Evolutionary conservation across 2,329 filamentous ascomycete genomes (phyloP).

Genomic region (Xylariaceae sp.): DNA sequence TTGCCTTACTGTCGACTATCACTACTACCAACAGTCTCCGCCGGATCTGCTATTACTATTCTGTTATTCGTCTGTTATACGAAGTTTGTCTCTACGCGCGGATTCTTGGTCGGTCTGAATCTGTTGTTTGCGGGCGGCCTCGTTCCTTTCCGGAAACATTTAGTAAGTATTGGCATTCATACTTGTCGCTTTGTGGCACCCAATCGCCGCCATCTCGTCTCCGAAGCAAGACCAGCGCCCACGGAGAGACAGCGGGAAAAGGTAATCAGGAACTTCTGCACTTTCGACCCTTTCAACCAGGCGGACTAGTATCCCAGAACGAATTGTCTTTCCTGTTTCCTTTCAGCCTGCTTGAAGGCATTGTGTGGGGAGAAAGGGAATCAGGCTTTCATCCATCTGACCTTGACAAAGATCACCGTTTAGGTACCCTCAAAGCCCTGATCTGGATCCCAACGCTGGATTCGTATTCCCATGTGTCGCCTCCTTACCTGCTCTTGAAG

Average conservation of each 20-base stretch:
- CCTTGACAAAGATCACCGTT: slow-evolving; percentile 7
- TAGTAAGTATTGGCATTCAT: background rate
- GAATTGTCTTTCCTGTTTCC: background rate
- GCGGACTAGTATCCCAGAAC: background rate
- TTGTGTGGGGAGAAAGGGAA: background rate
- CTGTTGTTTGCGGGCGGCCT: background rate
- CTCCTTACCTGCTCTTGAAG: background rate
- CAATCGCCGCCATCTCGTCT: background rate
- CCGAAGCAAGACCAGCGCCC: background rate
- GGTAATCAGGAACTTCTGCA: background rate
- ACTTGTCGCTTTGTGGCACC: background rate
- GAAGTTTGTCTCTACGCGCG: background rate
- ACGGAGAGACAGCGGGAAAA: background rate
- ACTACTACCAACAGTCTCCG: no score
- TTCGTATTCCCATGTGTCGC: background rate
- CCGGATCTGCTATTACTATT: no score
- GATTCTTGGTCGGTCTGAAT: background rate
- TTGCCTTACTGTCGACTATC: no score
- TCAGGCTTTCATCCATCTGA: slow-evolving; percentile 6
- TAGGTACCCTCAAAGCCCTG: background rate
- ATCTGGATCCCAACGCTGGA: slow-evolving; percentile 2
- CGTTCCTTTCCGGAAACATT: slow-evolving; percentile 3
- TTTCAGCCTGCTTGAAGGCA: background rate
- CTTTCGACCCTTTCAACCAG: background rate
- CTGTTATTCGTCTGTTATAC: background rate